Evolutionary conservation across 2,329 filamentous ascomycete species (phyloP).

Genomic region (Phymatotrichopsis omnivora): DNA sequence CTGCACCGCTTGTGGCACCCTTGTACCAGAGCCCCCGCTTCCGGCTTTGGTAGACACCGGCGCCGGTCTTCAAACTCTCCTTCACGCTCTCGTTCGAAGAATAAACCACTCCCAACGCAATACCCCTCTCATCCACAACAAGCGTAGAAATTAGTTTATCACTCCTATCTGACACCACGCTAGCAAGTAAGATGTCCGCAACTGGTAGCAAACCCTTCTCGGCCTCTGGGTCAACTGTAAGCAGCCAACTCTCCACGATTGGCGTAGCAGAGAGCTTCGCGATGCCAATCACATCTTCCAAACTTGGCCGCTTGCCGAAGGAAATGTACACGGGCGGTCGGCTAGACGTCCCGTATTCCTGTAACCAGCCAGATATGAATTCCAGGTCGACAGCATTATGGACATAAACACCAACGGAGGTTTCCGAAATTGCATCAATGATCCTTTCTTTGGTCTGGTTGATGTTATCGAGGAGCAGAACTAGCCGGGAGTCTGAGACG

Average conservation of each 20-base stretch:
- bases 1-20: slow-evolving; percentile 86
- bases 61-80: slow-evolving; percentile 70
- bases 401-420: slow-evolving; percentile 30
- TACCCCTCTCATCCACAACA: slow-evolving; percentile 77
- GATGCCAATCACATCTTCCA: slow-evolving; percentile 38
- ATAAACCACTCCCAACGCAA: slow-evolving; percentile 83
- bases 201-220: slow-evolving; percentile 53
- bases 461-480: slow-evolving; percentile 42
- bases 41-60: slow-evolving; percentile 88
- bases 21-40: slow-evolving; percentile 97
- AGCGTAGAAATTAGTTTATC: slow-evolving; percentile 83
- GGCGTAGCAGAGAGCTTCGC: slow-evolving; percentile 48
- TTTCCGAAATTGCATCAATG: slow-evolving; percentile 28
- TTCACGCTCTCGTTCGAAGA: slow-evolving; percentile 83
- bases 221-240: slow-evolving; percentile 56
- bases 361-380: slow-evolving; percentile 39
- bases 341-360: slow-evolving; percentile 41
- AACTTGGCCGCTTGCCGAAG: slow-evolving; percentile 36
- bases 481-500: slow-evolving; percentile 44
- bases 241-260: slow-evolving; percentile 57
- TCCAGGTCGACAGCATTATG: slow-evolving; percentile 36
- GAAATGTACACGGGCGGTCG: slow-evolving; percentile 44
- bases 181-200: slow-evolving; percentile 59
- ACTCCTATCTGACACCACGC: slow-evolving; percentile 68
- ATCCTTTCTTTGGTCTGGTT: slow-evolving; percentile 28